These are phyloP conservation scores for Santalum album DNA, from an alignment of 164 flowering plant species.

Conservation along the genomic window DNA sequence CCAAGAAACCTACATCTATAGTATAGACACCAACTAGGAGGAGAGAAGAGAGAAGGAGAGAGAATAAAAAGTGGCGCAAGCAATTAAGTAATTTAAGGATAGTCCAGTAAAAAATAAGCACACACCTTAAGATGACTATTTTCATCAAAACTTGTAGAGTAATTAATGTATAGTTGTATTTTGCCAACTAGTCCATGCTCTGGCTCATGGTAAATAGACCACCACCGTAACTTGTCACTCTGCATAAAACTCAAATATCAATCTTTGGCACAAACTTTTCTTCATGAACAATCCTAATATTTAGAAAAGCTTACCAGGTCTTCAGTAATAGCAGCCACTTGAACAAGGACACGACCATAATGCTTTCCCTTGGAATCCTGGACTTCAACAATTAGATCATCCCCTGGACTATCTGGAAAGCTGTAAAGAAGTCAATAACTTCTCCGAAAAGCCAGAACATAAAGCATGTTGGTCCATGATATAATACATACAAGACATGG, in stretches of 20 bases:
- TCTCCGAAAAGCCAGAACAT: background rate
- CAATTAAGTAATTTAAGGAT: too few species aligned
- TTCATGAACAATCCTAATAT: background rate
- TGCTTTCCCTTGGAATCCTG: conserved; percentile 74
- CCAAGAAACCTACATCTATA: too few species aligned
- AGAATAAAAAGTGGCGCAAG: too few species aligned
- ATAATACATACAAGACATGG: conserved; percentile 74
- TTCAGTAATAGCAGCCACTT: conserved; percentile 74
- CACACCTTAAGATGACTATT: conserved; percentile 64
- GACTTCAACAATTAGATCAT: conserved; percentile 80
- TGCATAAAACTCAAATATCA: conserved; percentile 29
- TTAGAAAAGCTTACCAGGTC: conserved; percentile 50
- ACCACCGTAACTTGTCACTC: conserved; percentile 93
- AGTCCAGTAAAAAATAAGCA: too few species aligned
- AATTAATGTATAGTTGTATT: conserved; percentile 65
- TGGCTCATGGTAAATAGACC: conserved; percentile 88
- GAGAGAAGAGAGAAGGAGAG: too few species aligned
- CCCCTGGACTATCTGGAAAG: conserved; percentile 87
- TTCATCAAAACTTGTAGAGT: conserved; percentile 67
- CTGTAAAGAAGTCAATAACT: conserved; percentile 35
- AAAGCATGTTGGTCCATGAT: background rate
- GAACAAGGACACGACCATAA: conserved; percentile 78
- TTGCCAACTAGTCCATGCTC: conserved; percentile 86
- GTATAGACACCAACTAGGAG: too few species aligned
- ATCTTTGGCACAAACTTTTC: conserved; percentile 6